phyloP scores from a whole-genome alignment of 345 rosid species.

The Raphanus sativus region DNA sequence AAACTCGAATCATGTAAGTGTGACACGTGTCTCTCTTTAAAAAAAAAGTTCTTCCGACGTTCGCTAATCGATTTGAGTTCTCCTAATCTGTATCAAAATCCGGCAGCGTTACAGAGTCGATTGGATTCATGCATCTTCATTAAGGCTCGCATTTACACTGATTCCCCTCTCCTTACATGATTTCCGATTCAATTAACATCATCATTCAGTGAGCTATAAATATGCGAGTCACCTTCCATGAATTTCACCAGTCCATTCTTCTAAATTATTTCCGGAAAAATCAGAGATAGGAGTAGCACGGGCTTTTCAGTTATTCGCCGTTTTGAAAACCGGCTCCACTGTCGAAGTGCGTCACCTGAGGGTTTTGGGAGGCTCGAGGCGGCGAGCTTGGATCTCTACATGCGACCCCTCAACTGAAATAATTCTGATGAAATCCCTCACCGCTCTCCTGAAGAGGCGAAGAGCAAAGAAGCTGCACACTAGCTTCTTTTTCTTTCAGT shows the following conservation, averaged over 20 bases:
- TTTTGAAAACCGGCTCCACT: neutral
- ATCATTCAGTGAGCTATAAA: neutral
- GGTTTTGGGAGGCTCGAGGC: neutral
- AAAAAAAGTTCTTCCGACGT: too few relatives aligned
- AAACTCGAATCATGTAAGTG: too few relatives aligned
- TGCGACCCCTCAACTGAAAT: neutral
- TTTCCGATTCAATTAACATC: neutral
- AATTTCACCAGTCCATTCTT: neutral
- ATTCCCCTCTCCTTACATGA: neutral
- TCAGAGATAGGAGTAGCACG: neutral
- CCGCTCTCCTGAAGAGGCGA: conserved; percentile 13
- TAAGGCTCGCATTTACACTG: neutral
- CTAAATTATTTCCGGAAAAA: neutral
- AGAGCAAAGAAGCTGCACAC: conserved; percentile 18
- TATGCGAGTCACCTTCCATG: neutral
- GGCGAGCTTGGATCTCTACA: neutral
- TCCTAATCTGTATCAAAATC: too few relatives aligned
- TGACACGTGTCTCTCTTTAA: too few relatives aligned
- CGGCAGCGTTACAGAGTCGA: neutral
- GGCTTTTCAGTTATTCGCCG: neutral
- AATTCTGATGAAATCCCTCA: neutral
- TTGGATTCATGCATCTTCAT: neutral
- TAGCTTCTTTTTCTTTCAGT: neutral
- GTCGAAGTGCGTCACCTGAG: neutral
- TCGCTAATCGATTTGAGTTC: neutral